Base-by-base conservation (phyloP, 306 rosid species). In the Alnus rubra region DNA sequence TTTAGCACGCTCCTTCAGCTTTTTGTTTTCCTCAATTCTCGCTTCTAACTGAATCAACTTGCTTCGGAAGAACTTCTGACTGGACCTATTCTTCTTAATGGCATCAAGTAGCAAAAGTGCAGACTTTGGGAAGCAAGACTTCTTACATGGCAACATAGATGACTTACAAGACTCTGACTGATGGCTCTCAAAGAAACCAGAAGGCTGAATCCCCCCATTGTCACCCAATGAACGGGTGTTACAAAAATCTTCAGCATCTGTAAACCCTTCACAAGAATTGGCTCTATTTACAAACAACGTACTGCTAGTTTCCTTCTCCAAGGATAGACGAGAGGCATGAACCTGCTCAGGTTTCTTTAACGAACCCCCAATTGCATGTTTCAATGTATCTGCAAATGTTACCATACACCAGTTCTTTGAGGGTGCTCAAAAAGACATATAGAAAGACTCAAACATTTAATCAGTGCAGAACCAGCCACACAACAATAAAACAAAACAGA, bases 21-120 rank as follows among this genome's bases (percentile, higher is more conserved):
- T 69, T 75, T 86, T 88, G 86, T 88, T 95, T 84, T 91, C 90
- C 87, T 88, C 96, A 78, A 92, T 86, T 90, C 86, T 92, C n/a
- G 91, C 89, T 88, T 95, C 95, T 54, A 92, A 77, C 68, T 88
- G 89, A 79, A 85, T 69, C 79, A 91, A 59, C 90, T 92, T 91
- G 77, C 82, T 80, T 81, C 94, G 78, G 65, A 91, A 78, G 84
- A 90, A 88, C 82, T 58, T 81, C 86, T 95, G 97, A 80, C 80
- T 79, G 47, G 86, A 83, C 81, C 98, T 89, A 78, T 92, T 91
- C 87, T 91, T 91, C 77, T 88, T 91, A 65, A 95, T 82, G 63
- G 96, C 98, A 76, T 87, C 98, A 82, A 91, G 11, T 59, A 95
- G 79, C 73, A 82, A 87, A 81, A 65, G 86, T 30, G 93, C 98